phyloP scores from a whole-genome alignment of 495 filamentous ascomycete species.

The Tuber magnatum region DNA sequence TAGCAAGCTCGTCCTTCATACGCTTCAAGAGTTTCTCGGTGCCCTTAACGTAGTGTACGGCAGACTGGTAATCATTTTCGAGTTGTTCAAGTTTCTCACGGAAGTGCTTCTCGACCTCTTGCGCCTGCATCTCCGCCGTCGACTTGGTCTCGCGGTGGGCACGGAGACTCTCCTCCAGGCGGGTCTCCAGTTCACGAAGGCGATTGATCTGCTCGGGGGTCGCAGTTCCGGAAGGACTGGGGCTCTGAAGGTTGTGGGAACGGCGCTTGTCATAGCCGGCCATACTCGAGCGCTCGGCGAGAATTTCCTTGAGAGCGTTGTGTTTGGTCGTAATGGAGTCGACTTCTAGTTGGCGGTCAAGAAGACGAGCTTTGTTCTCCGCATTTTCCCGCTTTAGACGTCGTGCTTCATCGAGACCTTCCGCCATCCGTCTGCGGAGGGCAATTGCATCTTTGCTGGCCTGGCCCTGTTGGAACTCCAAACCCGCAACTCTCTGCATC shows the following conservation, averaged over 20 bases:
- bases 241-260: constrained; percentile 44
- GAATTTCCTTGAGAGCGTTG: constrained; percentile 81
- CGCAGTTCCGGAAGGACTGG: constrained; percentile 60
- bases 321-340: constrained; percentile 88
- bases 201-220: constrained; percentile 68
- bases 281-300: constrained; percentile 69
- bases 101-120: constrained; percentile 77
- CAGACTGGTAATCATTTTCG: constrained; percentile 96
- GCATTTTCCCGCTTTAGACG: constrained; percentile 64
- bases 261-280: constrained; percentile 43
- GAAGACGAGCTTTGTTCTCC: constrained; percentile 69
- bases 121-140: constrained; percentile 65
- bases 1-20: constrained; percentile 90
- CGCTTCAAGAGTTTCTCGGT: constrained; percentile 98
- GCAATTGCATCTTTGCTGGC: constrained; percentile 83
- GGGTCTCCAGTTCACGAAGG: constrained; percentile 82
- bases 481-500: constrained; percentile 89
- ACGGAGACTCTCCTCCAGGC: constrained; percentile 67
- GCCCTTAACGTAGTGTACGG: constrained; percentile 97
- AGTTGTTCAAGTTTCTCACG: constrained; percentile 86
- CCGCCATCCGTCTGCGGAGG: constrained; percentile 81
- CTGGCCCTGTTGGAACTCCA: constrained; percentile 96
- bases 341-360: constrained; percentile 76
- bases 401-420: constrained; percentile 70
- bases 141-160: constrained; percentile 77